Percentiles rank a stretch among this genome's conserved stretches.
These are phyloP conservation scores for Cyberlindnera bimundalis DNA, from an alignment of 805 yeast species.

Conservation along the genomic window DNA sequence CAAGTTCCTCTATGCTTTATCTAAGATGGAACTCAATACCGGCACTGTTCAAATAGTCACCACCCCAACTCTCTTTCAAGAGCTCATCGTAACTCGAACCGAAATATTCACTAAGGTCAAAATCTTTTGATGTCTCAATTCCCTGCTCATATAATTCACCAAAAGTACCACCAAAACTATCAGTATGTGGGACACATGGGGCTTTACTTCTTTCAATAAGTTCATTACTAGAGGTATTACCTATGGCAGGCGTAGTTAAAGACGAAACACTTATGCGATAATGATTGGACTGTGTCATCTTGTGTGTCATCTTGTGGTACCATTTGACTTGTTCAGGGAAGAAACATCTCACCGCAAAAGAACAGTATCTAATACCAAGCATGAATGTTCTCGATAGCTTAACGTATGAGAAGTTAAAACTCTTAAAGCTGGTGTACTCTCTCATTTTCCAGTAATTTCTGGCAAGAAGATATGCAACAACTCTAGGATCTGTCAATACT, in stretches of 20 bases:
- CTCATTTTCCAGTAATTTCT: neutral
- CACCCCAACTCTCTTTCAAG: conserved; percentile 1
- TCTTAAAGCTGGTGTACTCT: neutral
- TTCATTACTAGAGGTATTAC: neutral
- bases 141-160: conserved; percentile 5
- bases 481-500: neutral
- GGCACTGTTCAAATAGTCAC: neutral
- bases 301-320: neutral
- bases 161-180: conserved; percentile 5
- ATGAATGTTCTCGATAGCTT: conserved; percentile 2
- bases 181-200: neutral
- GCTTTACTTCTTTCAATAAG: neutral
- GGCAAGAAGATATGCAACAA: neutral
- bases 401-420: conserved; percentile 1
- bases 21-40: too few species aligned
- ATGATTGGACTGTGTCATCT: neutral
- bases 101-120: conserved; percentile 6
- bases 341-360: neutral
- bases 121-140: conserved; percentile 1
- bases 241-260: neutral
- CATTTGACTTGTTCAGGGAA: conserved; percentile 2
- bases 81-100: conserved; percentile 5
- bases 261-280: neutral
- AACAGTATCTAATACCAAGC: neutral
- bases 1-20: too few species aligned